Percentiles rank a stretch among this genome's conserved stretches.
These are phyloP conservation scores for Exophiala alcalophila DNA, from an alignment of 2,329 filamentous ascomycete genomes.

Conservation along the genomic window DNA sequence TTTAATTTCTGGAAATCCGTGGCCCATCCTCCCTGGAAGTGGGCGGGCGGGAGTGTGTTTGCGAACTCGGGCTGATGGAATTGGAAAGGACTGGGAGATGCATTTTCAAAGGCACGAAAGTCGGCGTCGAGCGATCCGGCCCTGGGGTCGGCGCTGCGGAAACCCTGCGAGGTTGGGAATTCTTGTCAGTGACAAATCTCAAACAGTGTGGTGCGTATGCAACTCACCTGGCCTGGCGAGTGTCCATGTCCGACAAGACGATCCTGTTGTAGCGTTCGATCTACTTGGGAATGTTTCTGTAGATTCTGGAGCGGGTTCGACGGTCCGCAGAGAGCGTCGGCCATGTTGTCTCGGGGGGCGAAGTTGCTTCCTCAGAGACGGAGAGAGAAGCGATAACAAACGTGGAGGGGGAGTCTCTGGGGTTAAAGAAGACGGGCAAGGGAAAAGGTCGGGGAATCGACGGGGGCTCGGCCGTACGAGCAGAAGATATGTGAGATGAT, in stretches of 20 bases:
- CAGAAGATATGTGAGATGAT: too few species aligned
- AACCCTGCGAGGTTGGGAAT: too few species aligned
- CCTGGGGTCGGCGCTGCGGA: conserved; percentile 57
- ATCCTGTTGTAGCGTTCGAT: conserved; percentile 71
- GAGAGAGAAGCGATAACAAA: too few species aligned
- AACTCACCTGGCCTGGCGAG: conserved; percentile 54
- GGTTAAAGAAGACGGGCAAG: background rate
- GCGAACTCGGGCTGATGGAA: conserved; percentile 32
- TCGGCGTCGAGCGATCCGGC: conserved; percentile 60
- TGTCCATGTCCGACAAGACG: conserved; percentile 54
- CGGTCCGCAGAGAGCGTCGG: conserved; percentile 68
- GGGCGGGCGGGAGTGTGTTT: conserved; percentile 27
- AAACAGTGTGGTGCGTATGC: too few species aligned
- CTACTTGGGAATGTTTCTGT: conserved; percentile 65
- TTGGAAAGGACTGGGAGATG: conserved; percentile 35
- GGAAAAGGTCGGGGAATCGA: too few species aligned
- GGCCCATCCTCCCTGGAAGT: conserved; percentile 42
- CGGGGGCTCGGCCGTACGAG: too few species aligned
- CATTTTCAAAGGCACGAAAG: conserved; percentile 67
- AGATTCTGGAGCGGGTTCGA: conserved; percentile 73
- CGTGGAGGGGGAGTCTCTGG: too few species aligned
- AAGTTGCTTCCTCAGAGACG: background rate
- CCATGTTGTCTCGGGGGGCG: conserved; percentile 49
- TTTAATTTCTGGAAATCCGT: conserved; percentile 48
- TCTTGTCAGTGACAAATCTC: too few species aligned